Conservation (phyloP, 345 rosid species). For the Leavenworthia alabamica region DNA sequence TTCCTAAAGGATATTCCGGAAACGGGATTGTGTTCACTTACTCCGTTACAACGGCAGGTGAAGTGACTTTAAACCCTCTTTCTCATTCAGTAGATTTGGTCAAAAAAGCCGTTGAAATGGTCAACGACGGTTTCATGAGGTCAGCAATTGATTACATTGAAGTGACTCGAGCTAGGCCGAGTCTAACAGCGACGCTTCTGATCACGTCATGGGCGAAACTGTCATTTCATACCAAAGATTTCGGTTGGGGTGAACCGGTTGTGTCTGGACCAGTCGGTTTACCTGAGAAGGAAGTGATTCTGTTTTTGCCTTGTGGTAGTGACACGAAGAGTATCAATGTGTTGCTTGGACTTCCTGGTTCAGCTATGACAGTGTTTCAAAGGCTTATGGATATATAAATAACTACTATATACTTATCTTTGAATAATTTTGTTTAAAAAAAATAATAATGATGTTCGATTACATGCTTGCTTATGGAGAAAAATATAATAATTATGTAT, state of each 20-base stretch:
- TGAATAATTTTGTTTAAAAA: background rate
- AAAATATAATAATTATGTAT: too few relatives aligned
- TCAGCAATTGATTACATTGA: constrained; percentile 87
- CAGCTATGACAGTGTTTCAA: constrained; percentile 70
- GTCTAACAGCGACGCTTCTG: constrained; percentile 61
- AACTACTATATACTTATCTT: background rate
- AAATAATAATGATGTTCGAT: constrained; percentile 14
- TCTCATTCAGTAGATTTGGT: constrained; percentile 48
- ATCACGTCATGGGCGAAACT: constrained; percentile 84
- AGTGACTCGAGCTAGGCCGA: constrained; percentile 74
- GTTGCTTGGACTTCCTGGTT: constrained; percentile 66
- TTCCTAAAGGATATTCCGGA: constrained; percentile 67
- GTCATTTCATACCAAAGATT: constrained; percentile 69
- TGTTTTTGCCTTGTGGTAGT: constrained; percentile 61
- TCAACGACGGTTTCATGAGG: constrained; percentile 66
- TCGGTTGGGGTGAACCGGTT: constrained; percentile 84
- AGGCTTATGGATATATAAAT: constrained; percentile 42
- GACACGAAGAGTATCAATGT: constrained; percentile 62
- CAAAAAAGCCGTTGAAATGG: constrained; percentile 56
- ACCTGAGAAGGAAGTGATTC: constrained; percentile 80
- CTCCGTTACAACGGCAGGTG: constrained; percentile 57
- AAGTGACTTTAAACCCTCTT: constrained; percentile 44
- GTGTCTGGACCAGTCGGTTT: constrained; percentile 74
- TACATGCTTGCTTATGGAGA: constrained; percentile 12
- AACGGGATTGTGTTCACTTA: constrained; percentile 70